Base-by-base conservation (phyloP, 352 stramenopile genomes). In the Phytophthora lateralis region DNA sequence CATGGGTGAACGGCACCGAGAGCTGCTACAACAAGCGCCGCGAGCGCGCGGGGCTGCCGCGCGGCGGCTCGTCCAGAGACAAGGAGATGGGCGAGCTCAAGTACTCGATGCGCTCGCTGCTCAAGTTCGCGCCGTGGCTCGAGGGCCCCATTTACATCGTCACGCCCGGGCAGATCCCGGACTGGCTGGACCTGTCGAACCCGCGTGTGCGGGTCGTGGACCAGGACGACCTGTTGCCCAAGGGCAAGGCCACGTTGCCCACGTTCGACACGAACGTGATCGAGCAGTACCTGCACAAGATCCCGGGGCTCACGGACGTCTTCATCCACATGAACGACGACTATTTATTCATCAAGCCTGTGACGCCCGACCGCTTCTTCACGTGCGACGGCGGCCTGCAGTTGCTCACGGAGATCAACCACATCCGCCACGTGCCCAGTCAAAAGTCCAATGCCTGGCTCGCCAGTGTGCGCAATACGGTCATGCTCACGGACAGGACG, bases 291-390 rank as follows among this genome's bases (percentile, higher is more conserved):
- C 63, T 96, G 47, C 81, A 96, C 70, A 79, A 83, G 44, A 93
- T 96, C 57, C 88, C 85, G 8, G 88, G 84, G 0, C 73, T 96
- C 42, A 90, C 88, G 29, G 88, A 96, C 60, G 73, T 91, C 42
- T 96, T 91, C 62, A 95, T 96, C 70, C 88, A 96, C 55, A 83
- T 96, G 67, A 96, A 96, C 70, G 88, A 96, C 69, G 88, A 96
- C 73, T 96, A 95, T 71, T 77, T 96, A 68, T 96, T 96, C 66
- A 86, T 88, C 30, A 90, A 91, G 47, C 81, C 81, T 17, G 75
- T 96, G 34, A 75, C 72, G 34, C 88, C 88, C 12, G 74, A 93
- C 37, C 80, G 89, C 21, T 86, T 96, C 52, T 96, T 96, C 74
- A 89, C 88, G 27, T 96, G 85, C 46, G 83, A 93, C 26, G 85